Evolutionary conservation across 1,139 yeast genomes (phyloP).

Genomic region (Yamadazyma dendronema): DNA sequence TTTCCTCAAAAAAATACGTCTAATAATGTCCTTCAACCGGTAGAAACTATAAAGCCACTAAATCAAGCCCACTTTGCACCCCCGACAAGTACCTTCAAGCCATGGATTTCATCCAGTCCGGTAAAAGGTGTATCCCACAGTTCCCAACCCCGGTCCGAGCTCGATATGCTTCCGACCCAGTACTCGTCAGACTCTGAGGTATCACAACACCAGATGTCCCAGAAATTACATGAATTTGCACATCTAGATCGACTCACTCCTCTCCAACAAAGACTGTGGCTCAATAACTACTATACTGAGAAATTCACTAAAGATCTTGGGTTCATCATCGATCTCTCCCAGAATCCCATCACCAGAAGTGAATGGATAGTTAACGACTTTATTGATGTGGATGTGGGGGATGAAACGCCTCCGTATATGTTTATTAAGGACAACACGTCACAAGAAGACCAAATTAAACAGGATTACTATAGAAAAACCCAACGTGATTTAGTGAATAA

Average conservation of each 20-base stretch:
- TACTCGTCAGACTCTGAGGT: conserved; percentile 10
- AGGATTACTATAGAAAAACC: conserved; percentile 6
- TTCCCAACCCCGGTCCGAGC: conserved; percentile 1
- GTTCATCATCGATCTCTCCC: conserved; percentile 25
- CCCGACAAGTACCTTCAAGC: background rate
- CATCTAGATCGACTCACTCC: conserved; percentile 15
- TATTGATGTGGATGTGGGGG: conserved; percentile 17
- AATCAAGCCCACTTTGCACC: too few species aligned
- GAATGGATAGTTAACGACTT: conserved; percentile 50
- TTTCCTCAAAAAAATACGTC: too few species aligned
- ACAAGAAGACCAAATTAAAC: conserved; percentile 20
- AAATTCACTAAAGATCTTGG: conserved; percentile 19
- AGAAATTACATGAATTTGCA: conserved; percentile 5
- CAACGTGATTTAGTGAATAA: conserved; percentile 3
- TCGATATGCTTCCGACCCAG: conserved; percentile 10
- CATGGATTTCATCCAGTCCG: conserved; percentile 8
- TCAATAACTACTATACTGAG: conserved; percentile 23
- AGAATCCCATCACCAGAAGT: conserved; percentile 26
- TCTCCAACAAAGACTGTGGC: conserved; percentile 32
- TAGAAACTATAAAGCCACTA: too few species aligned
- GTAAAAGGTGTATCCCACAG: conserved; percentile 1
- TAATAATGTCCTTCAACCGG: too few species aligned
- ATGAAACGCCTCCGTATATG: conserved; percentile 18
- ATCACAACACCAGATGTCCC: background rate
- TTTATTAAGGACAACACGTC: conserved; percentile 17